A percentile compares a stretch with the other conserved stretches of the same genome.
Conservation (phyloP, 768 basidiomycete genomes). For the Rhizopogon roseolus region DNA sequence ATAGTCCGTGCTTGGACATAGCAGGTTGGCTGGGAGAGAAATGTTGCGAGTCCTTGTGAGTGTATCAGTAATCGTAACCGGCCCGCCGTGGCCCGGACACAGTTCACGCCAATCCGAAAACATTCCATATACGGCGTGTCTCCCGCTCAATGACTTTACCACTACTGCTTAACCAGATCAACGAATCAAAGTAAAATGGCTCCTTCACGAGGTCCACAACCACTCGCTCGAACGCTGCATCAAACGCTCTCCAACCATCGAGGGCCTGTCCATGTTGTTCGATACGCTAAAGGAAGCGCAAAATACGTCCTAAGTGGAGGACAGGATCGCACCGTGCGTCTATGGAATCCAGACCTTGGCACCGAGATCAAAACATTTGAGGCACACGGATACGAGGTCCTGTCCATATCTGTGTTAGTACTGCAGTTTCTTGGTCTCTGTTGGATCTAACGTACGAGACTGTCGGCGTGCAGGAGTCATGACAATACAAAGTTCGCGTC, state of each 20-base stretch:
- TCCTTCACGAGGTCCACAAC: slow-evolving; percentile 47
- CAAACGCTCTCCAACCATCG: slow-evolving; percentile 62
- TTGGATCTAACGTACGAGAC: neutral
- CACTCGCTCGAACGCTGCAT: slow-evolving; percentile 59
- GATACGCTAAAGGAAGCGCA: slow-evolving; percentile 84
- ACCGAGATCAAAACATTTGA: slow-evolving; percentile 88
- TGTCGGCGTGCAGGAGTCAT: slow-evolving; percentile 51
- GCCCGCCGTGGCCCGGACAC: neutral
- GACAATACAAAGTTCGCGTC: slow-evolving; percentile 95
- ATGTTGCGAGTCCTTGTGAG: neutral
- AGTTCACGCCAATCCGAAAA: neutral
- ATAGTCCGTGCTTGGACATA: slow-evolving; percentile 51
- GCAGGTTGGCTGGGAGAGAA: neutral
- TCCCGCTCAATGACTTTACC: neutral
- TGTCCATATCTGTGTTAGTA: slow-evolving; percentile 83
- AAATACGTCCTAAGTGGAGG: slow-evolving; percentile 93
- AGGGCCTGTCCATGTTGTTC: slow-evolving; percentile 86
- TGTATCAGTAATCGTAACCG: slow-evolving; percentile 1
- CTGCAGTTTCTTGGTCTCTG: neutral
- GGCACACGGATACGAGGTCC: slow-evolving; percentile 94
- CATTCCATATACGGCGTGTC: neutral
- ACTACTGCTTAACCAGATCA: neutral
- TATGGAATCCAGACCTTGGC: slow-evolving; percentile 88
- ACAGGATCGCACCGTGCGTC: slow-evolving; percentile 80
- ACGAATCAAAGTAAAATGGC: slow-evolving; percentile 31